phyloP scores from a whole-genome alignment of 371 early-diverging fungal species.

The Lichtheimia ramosa region DNA sequence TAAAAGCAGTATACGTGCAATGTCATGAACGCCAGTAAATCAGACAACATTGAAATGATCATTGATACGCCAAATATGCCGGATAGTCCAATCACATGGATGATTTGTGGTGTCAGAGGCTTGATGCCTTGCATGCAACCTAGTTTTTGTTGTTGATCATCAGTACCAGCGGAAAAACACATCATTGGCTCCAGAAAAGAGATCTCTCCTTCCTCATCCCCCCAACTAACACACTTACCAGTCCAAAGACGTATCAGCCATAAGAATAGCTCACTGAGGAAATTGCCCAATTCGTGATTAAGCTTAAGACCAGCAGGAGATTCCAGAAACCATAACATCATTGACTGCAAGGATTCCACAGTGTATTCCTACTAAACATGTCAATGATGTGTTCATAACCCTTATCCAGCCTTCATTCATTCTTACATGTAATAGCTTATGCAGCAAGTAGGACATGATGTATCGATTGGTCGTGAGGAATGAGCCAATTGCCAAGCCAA shows the following conservation, averaged over 20 bases:
- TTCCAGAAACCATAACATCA: constrained; percentile 89
- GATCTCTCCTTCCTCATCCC: neutral
- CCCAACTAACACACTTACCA: constrained; percentile 32
- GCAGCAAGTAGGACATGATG: constrained; percentile 55
- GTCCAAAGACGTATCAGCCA: constrained; percentile 91
- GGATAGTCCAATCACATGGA: constrained; percentile 72
- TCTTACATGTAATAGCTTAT: constrained; percentile 56
- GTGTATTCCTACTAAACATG: constrained; percentile 51
- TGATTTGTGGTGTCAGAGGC: constrained; percentile 64
- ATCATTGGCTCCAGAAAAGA: neutral
- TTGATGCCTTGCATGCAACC: constrained; percentile 56
- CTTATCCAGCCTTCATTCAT: neutral
- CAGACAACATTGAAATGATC: constrained; percentile 79
- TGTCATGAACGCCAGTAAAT: constrained; percentile 80
- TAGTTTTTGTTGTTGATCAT: constrained; percentile 7
- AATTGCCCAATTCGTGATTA: constrained; percentile 84
- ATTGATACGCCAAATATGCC: constrained; percentile 88
- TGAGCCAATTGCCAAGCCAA: constrained; percentile 83
- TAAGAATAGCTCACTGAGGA: constrained; percentile 92
- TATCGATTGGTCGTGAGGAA: constrained; percentile 66
- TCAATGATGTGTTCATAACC: too few species aligned
- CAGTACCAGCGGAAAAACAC: neutral
- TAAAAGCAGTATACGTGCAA: constrained; percentile 94
- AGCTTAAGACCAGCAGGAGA: constrained; percentile 97
- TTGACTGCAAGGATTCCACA: constrained; percentile 65